A percentile compares a stretch with the other conserved stretches of the same genome.
These are phyloP conservation scores for Candida adriatica DNA, from an alignment of 805 yeast genomes.

Conservation along the genomic window DNA sequence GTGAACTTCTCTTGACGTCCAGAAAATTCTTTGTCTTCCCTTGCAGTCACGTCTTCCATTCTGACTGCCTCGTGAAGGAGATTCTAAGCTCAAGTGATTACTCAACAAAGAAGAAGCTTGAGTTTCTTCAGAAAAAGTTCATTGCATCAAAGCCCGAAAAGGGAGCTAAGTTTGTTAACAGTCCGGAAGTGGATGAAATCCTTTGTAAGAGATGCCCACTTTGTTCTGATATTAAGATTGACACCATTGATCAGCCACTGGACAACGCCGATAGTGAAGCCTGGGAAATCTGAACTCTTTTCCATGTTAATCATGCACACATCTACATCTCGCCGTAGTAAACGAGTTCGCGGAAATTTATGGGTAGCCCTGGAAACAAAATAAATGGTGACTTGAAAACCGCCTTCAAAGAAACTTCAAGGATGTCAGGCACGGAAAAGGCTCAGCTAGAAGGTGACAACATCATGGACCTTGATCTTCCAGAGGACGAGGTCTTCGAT, in stretches of 20 bases:
- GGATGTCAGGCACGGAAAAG: neutral
- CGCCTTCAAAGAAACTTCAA: too few species aligned
- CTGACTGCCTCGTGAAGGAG: constrained; percentile 70
- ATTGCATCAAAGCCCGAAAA: constrained; percentile 20
- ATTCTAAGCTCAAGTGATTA: constrained; percentile 61
- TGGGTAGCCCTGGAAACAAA: too few species aligned
- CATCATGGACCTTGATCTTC: constrained; percentile 20
- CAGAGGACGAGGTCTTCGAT: constrained; percentile 23
- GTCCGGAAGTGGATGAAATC: constrained; percentile 49
- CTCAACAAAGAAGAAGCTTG: constrained; percentile 55
- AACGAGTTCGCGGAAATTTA: too few species aligned
- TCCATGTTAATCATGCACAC: too few species aligned
- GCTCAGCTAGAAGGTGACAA: constrained; percentile 3
- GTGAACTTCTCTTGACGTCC: constrained; percentile 62
- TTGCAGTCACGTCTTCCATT: constrained; percentile 85
- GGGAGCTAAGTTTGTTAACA: constrained; percentile 23
- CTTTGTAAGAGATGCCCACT: constrained; percentile 61
- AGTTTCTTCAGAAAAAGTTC: constrained; percentile 37
- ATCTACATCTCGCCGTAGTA: too few species aligned
- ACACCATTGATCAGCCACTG: constrained; percentile 59
- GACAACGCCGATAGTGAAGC: constrained; percentile 34
- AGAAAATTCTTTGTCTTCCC: constrained; percentile 79
- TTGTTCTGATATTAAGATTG: constrained; percentile 71
- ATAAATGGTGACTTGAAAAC: too few species aligned
- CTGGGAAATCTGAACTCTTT: constrained; percentile 37